Evolutionary conservation across 2,329 filamentous ascomycete genomes (phyloP), one percentile per base, ranked within the genome.

Genomic region (Cladophialophora bantiana): DNA sequence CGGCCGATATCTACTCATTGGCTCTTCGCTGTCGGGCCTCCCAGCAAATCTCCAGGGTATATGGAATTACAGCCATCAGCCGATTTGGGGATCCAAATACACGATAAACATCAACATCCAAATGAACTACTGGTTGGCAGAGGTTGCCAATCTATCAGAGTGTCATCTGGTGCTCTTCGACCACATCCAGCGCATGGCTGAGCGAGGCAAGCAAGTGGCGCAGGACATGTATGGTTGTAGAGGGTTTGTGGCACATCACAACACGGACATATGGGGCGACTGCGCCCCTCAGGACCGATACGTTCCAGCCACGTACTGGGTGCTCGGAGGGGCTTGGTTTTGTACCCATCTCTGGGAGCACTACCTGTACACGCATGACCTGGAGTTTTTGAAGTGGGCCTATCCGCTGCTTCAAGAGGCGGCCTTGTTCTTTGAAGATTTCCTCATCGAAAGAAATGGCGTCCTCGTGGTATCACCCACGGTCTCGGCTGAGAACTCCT

Each of bases 41-140:
- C 86, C 86, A 0, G 79, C 85, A 0, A 88, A 88, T 64, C 78
- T 89, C 0, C 84, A 86, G 71, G 86, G 86, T 0, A 79, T 80
- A 26, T 88, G 86, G 86, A 82, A 81, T 4, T 80, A 84, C 50
- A 74, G 77, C 0, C 73, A 83, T 2, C 70, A 71, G 0, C 77
- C 80, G 3, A 80, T 82, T 0, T 86, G 86, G 86, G 80, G 81
- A 9, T 82, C 78, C 2, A 85, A 88, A 69, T 88, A 87, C 62
- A 85, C 87, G 59, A 78, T 82, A 45, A 85, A 88, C 67, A 87
- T 88, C 71, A 88, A 88, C 64, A 64, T 88, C 0, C 84, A 88
- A 69, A 88, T 88, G 86, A 88, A 88, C 66, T 82, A 88, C 70
- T 88, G 86, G 86, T 78, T 77, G 1, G 81, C 82, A 2, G 84